Percentiles rank a stretch among this genome's conserved stretches.
Evolutionary conservation across 2,329 filamentous ascomycete species (phyloP).

Genomic region (Ramularia endophylla): DNA sequence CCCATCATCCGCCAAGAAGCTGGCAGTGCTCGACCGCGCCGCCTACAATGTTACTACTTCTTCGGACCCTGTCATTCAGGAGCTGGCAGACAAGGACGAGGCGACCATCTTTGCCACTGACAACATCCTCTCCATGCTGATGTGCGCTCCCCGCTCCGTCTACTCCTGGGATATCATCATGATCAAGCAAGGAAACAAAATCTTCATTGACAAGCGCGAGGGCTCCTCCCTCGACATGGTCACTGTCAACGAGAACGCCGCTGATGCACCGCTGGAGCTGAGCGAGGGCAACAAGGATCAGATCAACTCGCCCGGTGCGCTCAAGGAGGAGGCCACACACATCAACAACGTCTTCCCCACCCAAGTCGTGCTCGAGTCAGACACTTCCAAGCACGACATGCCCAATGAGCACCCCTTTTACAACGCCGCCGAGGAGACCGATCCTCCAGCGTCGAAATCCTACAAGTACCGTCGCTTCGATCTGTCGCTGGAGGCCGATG

Average conservation of each 20-base stretch:
- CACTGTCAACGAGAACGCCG: slow-evolving; percentile 97
- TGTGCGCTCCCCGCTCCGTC: slow-evolving; percentile 94
- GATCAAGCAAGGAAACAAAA: slow-evolving; percentile 85
- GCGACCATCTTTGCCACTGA: slow-evolving; percentile 96
- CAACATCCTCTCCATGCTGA: slow-evolving; percentile 97
- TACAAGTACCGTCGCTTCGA: slow-evolving; percentile 99
- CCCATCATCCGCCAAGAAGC: slow-evolving; percentile 79
- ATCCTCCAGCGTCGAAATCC: slow-evolving; percentile 88
- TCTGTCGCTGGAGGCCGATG: slow-evolving; percentile 80
- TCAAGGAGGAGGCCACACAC: slow-evolving; percentile 96
- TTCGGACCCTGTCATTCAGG: slow-evolving; percentile 92
- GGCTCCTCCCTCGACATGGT: slow-evolving; percentile 94
- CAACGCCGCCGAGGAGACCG: slow-evolving; percentile 85
- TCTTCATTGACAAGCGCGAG: slow-evolving; percentile 98
- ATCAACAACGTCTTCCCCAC: slow-evolving; percentile 99
- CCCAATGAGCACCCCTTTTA: slow-evolving; percentile 93
- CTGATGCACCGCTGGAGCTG: slow-evolving; percentile 85
- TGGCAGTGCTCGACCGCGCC: slow-evolving; percentile 84
- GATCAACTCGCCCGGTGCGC: slow-evolving; percentile 87
- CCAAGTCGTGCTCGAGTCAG: slow-evolving; percentile 83
- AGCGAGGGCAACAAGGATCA: slow-evolving; percentile 88
- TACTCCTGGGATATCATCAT: slow-evolving; percentile 99
- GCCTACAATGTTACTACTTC: slow-evolving; percentile 98
- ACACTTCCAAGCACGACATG: slow-evolving; percentile 75
- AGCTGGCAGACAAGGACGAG: slow-evolving; percentile 91